Evolutionary conservation across 2,329 filamentous ascomycete species (phyloP).

Genomic region (Penicillium occitanis): DNA sequence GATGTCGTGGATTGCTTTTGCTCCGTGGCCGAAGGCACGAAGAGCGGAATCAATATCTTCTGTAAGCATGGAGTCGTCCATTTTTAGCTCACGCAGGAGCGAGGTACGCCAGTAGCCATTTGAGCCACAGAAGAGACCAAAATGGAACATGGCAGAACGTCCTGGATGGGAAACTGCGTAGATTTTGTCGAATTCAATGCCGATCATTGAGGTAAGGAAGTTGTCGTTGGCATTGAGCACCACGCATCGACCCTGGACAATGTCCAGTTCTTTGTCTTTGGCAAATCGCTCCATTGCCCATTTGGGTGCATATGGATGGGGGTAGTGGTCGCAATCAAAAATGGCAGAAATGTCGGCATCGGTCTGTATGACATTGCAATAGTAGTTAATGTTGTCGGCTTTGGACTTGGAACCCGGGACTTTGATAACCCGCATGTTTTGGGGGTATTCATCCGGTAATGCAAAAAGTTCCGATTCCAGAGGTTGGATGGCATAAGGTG

Average conservation of each 20-base stretch:
- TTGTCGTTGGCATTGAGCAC: conserved; percentile 49
- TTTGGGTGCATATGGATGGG: conserved; percentile 50
- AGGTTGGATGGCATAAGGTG: conserved; percentile 48
- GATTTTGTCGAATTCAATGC: conserved; percentile 54
- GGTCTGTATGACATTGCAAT: conserved; percentile 44
- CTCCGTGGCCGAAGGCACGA: conserved; percentile 46
- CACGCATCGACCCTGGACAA: conserved; percentile 53
- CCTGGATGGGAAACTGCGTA: conserved; percentile 54
- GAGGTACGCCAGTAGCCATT: conserved; percentile 52
- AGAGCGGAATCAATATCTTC: conserved; percentile 54
- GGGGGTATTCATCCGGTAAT: conserved; percentile 38
- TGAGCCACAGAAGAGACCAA: conserved; percentile 52
- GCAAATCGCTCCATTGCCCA: conserved; percentile 52
- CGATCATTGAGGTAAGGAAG: conserved; percentile 49
- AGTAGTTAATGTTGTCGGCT: conserved; percentile 53
- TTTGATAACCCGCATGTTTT: conserved; percentile 47
- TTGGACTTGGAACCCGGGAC: conserved; percentile 52
- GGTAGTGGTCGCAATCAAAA: conserved; percentile 54
- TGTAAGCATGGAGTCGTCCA: conserved; percentile 53
- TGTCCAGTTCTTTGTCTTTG: conserved; percentile 44
- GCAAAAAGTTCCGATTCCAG: conserved; percentile 46
- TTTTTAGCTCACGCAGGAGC: conserved; percentile 48
- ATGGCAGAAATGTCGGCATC: conserved; percentile 50
- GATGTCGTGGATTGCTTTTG: conserved; percentile 49
- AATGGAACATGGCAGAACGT: conserved; percentile 48